Evolutionary conservation across 768 basidiomycete species (phyloP).

Genomic region (Hemileccinum rubropunctum): DNA sequence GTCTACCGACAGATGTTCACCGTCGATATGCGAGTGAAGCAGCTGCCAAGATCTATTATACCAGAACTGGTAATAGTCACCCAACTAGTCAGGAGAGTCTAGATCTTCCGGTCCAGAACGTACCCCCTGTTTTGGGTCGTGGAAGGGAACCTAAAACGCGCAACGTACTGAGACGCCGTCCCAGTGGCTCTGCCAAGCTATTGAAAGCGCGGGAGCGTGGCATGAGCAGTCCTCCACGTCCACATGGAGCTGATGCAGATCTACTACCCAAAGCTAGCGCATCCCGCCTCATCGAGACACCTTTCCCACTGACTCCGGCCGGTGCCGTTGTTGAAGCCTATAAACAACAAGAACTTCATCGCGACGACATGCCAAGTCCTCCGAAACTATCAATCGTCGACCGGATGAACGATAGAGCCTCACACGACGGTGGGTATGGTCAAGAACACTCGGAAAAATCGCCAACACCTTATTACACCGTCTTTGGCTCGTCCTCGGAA

Average conservation of each 20-base stretch:
- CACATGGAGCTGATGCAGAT: neutral
- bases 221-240: slow-evolving; percentile 6
- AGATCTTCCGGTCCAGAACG: slow-evolving; percentile 6
- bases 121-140: neutral
- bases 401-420: slow-evolving; percentile 12
- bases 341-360: slow-evolving; percentile 39
- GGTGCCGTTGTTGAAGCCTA: slow-evolving; percentile 47
- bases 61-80: neutral
- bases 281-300: neutral
- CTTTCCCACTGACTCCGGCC: slow-evolving; percentile 41
- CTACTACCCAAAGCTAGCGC: neutral
- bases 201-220: slow-evolving; percentile 13
- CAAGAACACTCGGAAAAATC: slow-evolving; percentile 15
- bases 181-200: slow-evolving; percentile 26
- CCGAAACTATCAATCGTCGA: slow-evolving; percentile 28
- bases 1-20: slow-evolving; percentile 11
- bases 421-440: slow-evolving; percentile 8
- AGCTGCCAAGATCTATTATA: slow-evolving; percentile 1
- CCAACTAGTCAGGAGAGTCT: slow-evolving; percentile 15
- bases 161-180: slow-evolving; percentile 32
- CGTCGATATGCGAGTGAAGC: slow-evolving; percentile 21
- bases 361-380: slow-evolving; percentile 6
- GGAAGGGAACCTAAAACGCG: slow-evolving; percentile 22
- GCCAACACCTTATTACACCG: slow-evolving; percentile 52
- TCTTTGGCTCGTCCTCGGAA: slow-evolving; percentile 48